phyloP scores from a whole-genome alignment of 202 grass and related monocot genomes.

The Tripidium arundinaceum region DNA sequence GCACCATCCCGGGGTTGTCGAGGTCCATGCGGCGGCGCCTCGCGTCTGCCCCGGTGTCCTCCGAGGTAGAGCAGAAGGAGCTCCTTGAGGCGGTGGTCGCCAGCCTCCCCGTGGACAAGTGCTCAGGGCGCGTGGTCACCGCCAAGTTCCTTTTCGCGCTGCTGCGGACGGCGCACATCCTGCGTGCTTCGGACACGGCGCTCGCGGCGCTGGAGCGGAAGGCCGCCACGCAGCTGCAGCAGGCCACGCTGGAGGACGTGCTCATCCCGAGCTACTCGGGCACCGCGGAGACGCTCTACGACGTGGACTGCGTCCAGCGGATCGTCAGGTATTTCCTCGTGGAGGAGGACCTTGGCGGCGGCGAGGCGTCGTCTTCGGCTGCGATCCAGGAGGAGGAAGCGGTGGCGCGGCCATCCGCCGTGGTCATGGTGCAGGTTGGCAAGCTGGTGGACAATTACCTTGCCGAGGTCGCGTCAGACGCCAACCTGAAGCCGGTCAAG shows the following conservation, averaged over 20 bases:
- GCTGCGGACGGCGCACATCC: conserved; percentile 69
- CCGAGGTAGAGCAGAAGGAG: conserved; percentile 71
- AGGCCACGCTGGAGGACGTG: conserved; percentile 68
- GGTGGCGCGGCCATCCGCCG: conserved; percentile 25
- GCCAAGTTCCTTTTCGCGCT: conserved; percentile 73
- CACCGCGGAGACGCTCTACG: conserved; percentile 71
- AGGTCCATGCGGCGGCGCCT: conserved; percentile 50
- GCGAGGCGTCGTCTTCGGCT: background rate
- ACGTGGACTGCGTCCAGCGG: conserved; percentile 80
- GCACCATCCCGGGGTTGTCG: conserved; percentile 76
- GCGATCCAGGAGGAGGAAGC: conserved; percentile 24
- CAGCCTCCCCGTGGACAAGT: conserved; percentile 45
- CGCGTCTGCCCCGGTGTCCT: conserved; percentile 56
- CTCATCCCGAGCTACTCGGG: conserved; percentile 85
- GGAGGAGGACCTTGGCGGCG: background rate
- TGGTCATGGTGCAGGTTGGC: conserved; percentile 49
- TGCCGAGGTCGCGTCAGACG: conserved; percentile 80
- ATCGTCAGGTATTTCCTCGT: conserved; percentile 61
- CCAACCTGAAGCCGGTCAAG: conserved; percentile 69
- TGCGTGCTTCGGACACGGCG: conserved; percentile 52
- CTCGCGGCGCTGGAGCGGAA: conserved; percentile 54
- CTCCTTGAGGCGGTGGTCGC: conserved; percentile 78
- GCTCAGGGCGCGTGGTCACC: conserved; percentile 48
- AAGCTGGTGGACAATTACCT: conserved; percentile 90
- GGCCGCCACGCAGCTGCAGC: conserved; percentile 65